phyloP scores from a whole-genome alignment of 345 rosid genomes.

The Brassica napus region Da-Ae NC_063439.1:23642001-23642500 shows the following conservation, averaged over 20 bases:
- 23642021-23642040: not conserved
- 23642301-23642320: not conserved
- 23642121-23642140: slow-evolving; percentile 74
- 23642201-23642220: slow-evolving; percentile 34
- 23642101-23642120: slow-evolving; percentile 56
- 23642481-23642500: slow-evolving; percentile 61
- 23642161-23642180: slow-evolving; percentile 80
- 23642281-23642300: not conserved
- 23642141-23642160: slow-evolving; percentile 74
- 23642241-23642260: slow-evolving; percentile 78
- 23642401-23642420: slow-evolving; percentile 75
- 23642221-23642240: slow-evolving; percentile 38
- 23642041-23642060: slow-evolving; percentile 38
- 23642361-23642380: slow-evolving; percentile 41
- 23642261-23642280: slow-evolving; percentile 29
- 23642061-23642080: slow-evolving; percentile 55
- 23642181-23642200: slow-evolving; percentile 43
- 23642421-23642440: slow-evolving; percentile 45
- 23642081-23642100: slow-evolving; percentile 53
- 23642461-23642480: slow-evolving; percentile 49
- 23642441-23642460: slow-evolving; percentile 44
- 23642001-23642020: slow-evolving; percentile 36
- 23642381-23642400: slow-evolving; percentile 65
- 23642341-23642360: slow-evolving; percentile 45
- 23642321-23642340: slow-evolving; percentile 30